These are phyloP conservation scores for Cladorrhinum samala DNA, from an alignment of 495 filamentous ascomycete genomes.

Conservation along the genomic window DNA sequence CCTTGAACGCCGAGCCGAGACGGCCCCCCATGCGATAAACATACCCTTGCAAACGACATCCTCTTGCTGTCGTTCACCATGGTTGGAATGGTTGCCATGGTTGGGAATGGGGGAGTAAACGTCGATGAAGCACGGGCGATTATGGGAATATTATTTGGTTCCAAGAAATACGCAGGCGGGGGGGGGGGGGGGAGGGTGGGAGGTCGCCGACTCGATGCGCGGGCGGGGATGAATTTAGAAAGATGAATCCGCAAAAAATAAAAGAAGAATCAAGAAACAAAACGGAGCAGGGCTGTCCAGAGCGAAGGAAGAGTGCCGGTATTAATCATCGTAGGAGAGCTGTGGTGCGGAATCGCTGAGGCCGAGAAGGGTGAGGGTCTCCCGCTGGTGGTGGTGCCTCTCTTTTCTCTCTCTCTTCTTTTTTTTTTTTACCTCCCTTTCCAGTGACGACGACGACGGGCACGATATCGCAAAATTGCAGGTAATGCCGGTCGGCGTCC, in stretches of 20 bases:
- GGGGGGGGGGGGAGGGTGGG: neutral
- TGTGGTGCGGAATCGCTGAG: neutral
- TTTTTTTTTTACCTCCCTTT: too few relatives aligned
- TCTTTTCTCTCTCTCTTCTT: too few relatives aligned
- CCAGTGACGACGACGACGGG: too few relatives aligned
- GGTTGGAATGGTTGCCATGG: conserved; percentile 27
- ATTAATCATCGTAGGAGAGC: conserved; percentile 39
- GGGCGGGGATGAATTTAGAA: conserved; percentile 4
- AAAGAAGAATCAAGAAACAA: conserved; percentile 40
- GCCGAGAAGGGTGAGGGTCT: neutral
- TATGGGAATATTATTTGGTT: neutral
- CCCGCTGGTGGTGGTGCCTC: neutral
- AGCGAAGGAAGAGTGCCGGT: conserved; percentile 40
- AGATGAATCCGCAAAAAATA: conserved; percentile 9
- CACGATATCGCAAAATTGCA: conserved; percentile 9
- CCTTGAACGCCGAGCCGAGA: neutral
- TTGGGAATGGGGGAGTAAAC: neutral
- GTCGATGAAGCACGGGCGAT: neutral
- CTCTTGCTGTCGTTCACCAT: conserved; percentile 44
- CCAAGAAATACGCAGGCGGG: conserved; percentile 3
- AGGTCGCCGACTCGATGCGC: conserved; percentile 6
- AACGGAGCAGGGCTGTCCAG: conserved; percentile 43
- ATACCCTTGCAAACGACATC: conserved; percentile 55
- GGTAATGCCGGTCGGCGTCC: conserved; percentile 6
- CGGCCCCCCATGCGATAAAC: conserved; percentile 8